Evolutionary conservation across 1,284 basidiomycete genomes (phyloP).

Genomic region (Laetiporus sulphureus): DNA sequence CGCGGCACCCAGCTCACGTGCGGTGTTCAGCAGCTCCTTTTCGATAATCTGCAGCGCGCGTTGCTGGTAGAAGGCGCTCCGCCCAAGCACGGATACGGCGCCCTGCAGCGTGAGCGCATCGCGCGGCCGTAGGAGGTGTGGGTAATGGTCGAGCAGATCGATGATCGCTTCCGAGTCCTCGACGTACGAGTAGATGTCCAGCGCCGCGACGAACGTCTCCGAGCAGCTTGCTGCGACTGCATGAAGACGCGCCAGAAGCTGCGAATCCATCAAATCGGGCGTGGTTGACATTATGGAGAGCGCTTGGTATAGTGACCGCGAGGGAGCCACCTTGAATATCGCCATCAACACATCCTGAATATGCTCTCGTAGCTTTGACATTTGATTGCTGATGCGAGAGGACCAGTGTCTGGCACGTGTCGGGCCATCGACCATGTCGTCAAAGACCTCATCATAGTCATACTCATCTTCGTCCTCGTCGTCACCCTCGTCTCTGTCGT

Average conservation of each 20-base stretch:
- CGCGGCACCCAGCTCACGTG: constrained; percentile 33
- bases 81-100: constrained; percentile 35
- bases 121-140: constrained; percentile 50
- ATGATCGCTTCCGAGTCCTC: constrained; percentile 29
- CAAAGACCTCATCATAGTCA: constrained; percentile 15
- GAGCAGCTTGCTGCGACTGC: constrained; percentile 39
- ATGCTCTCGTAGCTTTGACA: constrained; percentile 34
- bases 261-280: constrained; percentile 19
- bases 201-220: constrained; percentile 44
- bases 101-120: constrained; percentile 40
- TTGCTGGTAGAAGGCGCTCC: constrained; percentile 21
- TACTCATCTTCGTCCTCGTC: constrained; percentile 17
- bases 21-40: constrained; percentile 42
- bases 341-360: constrained; percentile 36
- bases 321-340: constrained; percentile 44
- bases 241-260: constrained; percentile 32
- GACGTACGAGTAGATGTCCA: constrained; percentile 41
- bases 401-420: constrained; percentile 49
- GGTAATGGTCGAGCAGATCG: constrained; percentile 36
- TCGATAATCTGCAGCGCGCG: constrained; percentile 40
- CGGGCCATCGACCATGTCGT: constrained; percentile 12
- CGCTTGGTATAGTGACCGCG: constrained; percentile 36
- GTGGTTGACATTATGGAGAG: constrained; percentile 35
- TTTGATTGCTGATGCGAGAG: constrained; percentile 31
- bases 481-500: constrained; percentile 15